These are phyloP conservation scores for Cladochytrium replicatum DNA, from an alignment of 192 early-diverging fungal species.

Conservation along the genomic window DNA sequence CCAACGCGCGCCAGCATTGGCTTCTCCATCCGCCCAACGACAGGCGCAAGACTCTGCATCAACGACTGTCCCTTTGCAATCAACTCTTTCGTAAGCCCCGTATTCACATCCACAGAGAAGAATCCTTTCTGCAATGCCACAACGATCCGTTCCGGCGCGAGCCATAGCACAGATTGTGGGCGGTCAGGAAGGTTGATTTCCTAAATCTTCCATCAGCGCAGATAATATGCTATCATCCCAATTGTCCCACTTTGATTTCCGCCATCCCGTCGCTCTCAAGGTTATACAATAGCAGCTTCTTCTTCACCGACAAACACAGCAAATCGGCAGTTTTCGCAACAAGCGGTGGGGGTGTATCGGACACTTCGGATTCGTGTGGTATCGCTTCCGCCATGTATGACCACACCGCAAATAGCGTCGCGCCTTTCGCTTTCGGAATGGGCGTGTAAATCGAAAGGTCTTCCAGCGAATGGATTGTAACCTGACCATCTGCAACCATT, in stretches of 20 bases:
- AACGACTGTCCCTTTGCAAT: constrained; percentile 18
- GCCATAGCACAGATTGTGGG: constrained; percentile 68
- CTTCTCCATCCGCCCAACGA: too few species aligned
- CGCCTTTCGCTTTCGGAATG: constrained; percentile 8
- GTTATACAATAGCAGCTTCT: constrained; percentile 53
- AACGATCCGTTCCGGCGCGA: constrained; percentile 52
- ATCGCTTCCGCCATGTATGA: background rate
- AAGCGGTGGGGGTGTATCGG: constrained; percentile 38
- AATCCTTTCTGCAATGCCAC: constrained; percentile 36
- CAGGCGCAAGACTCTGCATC: too few species aligned
- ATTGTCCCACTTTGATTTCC: constrained; percentile 39
- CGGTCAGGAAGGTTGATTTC: constrained; percentile 62
- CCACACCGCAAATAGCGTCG: background rate
- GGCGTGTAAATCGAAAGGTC: constrained; percentile 4
- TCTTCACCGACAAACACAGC: constrained; percentile 64
- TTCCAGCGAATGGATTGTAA: constrained; percentile 44
- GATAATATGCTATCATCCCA: constrained; percentile 1
- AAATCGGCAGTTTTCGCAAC: constrained; percentile 59
- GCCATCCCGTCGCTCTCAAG: constrained; percentile 43
- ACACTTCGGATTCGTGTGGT: constrained; percentile 10
- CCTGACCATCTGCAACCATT: constrained; percentile 5
- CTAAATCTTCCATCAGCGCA: constrained; percentile 18
- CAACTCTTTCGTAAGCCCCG: constrained; percentile 4
- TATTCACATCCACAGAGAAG: constrained; percentile 40
- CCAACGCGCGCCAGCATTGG: too few species aligned